Evolutionary conservation across 495 filamentous ascomycete genomes (phyloP).

Genomic region (Talaromyces nanjingensis): DNA sequence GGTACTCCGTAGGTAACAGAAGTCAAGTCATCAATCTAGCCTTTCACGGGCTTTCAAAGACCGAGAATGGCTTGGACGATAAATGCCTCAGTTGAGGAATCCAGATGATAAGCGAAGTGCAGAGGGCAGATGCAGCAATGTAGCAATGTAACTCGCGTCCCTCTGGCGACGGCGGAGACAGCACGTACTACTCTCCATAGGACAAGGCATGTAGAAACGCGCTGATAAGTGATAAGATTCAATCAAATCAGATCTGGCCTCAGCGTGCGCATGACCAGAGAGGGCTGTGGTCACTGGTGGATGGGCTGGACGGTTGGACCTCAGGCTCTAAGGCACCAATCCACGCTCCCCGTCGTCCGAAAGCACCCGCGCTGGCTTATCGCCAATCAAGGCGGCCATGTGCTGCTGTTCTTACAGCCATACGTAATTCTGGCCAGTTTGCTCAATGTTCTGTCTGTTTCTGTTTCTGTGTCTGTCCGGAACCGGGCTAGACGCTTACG

Average conservation of each 20-base stretch:
- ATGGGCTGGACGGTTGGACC: background rate
- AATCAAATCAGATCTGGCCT: conserved; percentile 1
- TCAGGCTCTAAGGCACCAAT: background rate
- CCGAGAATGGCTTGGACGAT: background rate
- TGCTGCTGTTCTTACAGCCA: background rate
- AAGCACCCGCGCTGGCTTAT: conserved; percentile 19
- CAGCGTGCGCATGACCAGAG: conserved; percentile 2
- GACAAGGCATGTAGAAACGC: background rate
- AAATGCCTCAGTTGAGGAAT: background rate
- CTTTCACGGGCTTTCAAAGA: background rate
- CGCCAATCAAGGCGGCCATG: conserved; percentile 23
- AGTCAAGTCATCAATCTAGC: background rate
- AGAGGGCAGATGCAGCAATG: background rate
- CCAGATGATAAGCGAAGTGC: background rate
- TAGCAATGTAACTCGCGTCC: background rate
- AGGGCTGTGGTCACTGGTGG: background rate
- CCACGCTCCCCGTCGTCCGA: conserved; percentile 13
- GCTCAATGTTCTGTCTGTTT: background rate
- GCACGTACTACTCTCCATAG: background rate
- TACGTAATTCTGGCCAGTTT: no score
- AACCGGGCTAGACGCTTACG: background rate
- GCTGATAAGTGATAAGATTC: background rate
- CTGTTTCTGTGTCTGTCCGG: background rate
- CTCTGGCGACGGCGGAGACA: background rate
- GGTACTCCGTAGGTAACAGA: background rate